Evolutionary conservation across 352 stramenopile species (phyloP), one percentile per base, ranked within the genome.

Genomic region (Phytophthora melonis): DNA sequence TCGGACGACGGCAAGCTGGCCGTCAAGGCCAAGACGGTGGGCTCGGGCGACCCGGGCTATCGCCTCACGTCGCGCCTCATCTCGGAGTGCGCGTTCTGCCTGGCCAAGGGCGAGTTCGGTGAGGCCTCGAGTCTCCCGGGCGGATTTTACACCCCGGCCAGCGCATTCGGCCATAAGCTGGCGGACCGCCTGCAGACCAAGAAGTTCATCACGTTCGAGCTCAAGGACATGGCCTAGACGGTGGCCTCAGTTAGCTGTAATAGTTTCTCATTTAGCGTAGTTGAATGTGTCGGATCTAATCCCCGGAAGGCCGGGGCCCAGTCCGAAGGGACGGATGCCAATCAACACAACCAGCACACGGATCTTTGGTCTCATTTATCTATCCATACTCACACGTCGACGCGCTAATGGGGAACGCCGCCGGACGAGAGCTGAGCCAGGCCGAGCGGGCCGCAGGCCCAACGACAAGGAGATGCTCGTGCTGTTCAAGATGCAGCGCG

Each of bases 391-490:
- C 14, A 43, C 39, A 66, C 10, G 16, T 57, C 36, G 16, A 61
- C 19, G 21, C 43, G 16, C n/a, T 18, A 21, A 90, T 92, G 84
- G 84, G 84, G 53, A 90, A 88, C 54, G 61, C 80, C 23, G 62
- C 39, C 13, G 67, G 73, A 32, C 69, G 71, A 49, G 77, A 82
- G 56, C 36, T 76, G 18, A 78, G 69, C 53, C 59, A 60, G 5
- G 81, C 81, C 21, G 81, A 90, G 58, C 70, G 74, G 58, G 86
- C 3, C 75, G 84, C 0, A 81, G 76, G 3, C 84, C 86, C 25
- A 88, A 70, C 32, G 86, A 93, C 70, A 73, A 76, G 23, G 84
- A 93, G 69, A 81, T 93, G 68, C 78, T 93, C 52, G 67, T 85
- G 43, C 64, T 93, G 19, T 82, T 86, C 63, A 77, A 82, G 72